Base-by-base conservation (phyloP, 2,329 filamentous ascomycete genomes). In the Nothopassalora personata region DNA sequence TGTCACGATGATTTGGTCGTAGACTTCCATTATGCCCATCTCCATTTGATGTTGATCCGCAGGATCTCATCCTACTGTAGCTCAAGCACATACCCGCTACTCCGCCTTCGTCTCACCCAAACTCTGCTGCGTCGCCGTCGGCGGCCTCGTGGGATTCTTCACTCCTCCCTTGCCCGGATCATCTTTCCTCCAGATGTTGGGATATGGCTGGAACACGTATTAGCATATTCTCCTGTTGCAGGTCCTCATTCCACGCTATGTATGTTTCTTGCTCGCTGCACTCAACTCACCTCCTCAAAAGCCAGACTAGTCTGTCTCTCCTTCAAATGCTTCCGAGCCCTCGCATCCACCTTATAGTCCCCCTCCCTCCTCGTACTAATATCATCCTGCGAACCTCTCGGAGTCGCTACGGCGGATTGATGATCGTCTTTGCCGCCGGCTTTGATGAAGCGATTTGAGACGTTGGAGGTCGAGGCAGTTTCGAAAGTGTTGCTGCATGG, bases 381-480 rank as follows among this genome's bases (percentile, higher is more conserved):
- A 48, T 55, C 30, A 4, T 48, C 53, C 6, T 43, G 19, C 8
- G 36, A 43, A 15, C 33, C 19, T 23, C 23, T 19, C 13, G 53
- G 43, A 11, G 53, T 55, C 4, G 53, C 53, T 8, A 55, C 53
- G 27, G 39, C 39, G 34, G 39, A 28, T 11, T 43, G 46, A 43
- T 55, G 33, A 18, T 55, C 39, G 27, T 28, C 43, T 27, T 55
- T 55, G 9, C 39, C 53, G 23, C 53, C 53, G 11, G 39, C 53
- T 6, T 28, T 8, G 53, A 43, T 55, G 43, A 55, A 55, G 15
- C 53, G 53, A 15, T 55, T 45, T 28, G 27, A 19, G 43, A 55
- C 28, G 43, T 55, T 55, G 23, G 39, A 9, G 27, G 53, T 47
- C 10, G 23, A 31, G 53, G 10, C 8, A 27, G 53, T 55, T 34